These are phyloP conservation scores for Multifurca ochricompacta DNA, from an alignment of 768 basidiomycete species.

Conservation along the genomic window DNA sequence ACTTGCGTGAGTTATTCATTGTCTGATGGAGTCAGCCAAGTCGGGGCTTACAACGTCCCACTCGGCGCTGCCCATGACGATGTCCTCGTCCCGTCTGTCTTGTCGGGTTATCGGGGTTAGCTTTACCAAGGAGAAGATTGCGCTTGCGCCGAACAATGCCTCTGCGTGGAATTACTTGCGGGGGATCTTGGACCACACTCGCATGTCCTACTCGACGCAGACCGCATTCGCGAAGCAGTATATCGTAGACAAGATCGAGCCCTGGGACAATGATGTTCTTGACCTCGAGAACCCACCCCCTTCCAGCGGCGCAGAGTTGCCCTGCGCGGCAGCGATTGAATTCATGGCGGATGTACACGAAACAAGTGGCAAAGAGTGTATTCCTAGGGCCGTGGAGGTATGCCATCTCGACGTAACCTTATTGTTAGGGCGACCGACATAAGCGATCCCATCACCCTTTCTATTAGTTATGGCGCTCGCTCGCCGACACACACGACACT, in stretches of 20 bases:
- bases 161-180: conserved; percentile 98
- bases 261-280: conserved; percentile 37
- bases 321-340: conserved; percentile 73
- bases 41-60: not conserved
- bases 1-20: conserved; percentile 50
- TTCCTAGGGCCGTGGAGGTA: conserved; percentile 33
- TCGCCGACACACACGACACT: conserved; percentile 62
- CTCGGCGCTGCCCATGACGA: not conserved
- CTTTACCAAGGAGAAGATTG: conserved; percentile 76
- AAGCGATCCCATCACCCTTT: not conserved
- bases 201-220: conserved; percentile 48
- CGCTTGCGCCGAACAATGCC: conserved; percentile 83
- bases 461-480: conserved; percentile 57
- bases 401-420: not conserved
- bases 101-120: conserved; percentile 32
- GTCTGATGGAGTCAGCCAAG: not conserved
- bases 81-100: conserved; percentile 2
- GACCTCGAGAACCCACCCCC: conserved; percentile 75
- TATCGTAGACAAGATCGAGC: conserved; percentile 30
- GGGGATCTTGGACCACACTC: conserved; percentile 61
- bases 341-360: conserved; percentile 77
- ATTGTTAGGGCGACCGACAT: not conserved
- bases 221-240: conserved; percentile 60
- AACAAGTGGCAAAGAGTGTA: conserved; percentile 41
- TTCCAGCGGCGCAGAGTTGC: conserved; percentile 55